These are phyloP conservation scores for Xylaria sp. DNA, from an alignment of 2,329 filamentous ascomycete genomes.

Conservation along the genomic window DNA sequence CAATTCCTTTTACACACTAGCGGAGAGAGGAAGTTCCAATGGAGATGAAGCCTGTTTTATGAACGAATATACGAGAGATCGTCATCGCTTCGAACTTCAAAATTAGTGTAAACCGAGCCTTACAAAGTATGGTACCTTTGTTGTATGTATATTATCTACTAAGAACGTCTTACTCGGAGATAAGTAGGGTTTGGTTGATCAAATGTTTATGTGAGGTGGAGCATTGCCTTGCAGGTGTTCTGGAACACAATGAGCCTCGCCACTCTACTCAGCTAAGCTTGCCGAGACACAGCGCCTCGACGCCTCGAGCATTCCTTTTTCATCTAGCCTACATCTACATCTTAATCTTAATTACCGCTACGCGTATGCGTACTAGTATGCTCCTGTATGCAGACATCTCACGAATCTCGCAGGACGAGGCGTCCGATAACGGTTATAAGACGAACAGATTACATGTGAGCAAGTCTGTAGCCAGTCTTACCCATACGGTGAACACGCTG, in stretches of 20 bases:
- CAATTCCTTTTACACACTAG: not conserved
- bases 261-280: not conserved
- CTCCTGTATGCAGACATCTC: not conserved
- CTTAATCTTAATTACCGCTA: conserved; percentile 17
- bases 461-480: too few relatives aligned
- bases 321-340: not conserved
- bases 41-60: conserved; percentile 10
- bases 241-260: conserved; percentile 17
- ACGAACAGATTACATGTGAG: too few relatives aligned
- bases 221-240: conserved; percentile 10
- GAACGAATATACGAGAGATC: conserved; percentile 13
- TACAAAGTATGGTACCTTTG: not conserved
- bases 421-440: conserved; percentile 18
- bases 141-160: not conserved
- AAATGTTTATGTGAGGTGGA: not conserved
- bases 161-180: not conserved
- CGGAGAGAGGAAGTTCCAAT: not conserved
- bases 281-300: not conserved
- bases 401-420: conserved; percentile 13
- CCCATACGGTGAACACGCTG: too few relatives aligned
- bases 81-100: not conserved
- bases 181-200: not conserved
- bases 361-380: conserved; percentile 8
- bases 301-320: not conserved
- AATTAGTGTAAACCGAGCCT: not conserved